Base-by-base conservation (phyloP, 179 eudicot species). In the Drosera spatulata region DNA sequence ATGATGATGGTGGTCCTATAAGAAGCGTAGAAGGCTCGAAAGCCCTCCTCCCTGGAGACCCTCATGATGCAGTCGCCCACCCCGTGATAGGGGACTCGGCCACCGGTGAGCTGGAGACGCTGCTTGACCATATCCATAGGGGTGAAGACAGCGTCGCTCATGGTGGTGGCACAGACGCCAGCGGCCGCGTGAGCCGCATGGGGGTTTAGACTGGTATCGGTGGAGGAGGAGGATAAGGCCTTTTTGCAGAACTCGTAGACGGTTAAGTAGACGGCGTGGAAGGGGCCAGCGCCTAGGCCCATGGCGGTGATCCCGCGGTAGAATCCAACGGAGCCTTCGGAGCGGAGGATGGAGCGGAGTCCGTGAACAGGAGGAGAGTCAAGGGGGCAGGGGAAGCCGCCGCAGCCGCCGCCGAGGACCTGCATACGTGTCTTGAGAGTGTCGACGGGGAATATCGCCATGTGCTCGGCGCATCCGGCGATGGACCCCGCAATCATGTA, bases 371-470 rank as follows among this genome's bases (percentile, higher is more conserved):
- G 33, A 22, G 33, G 33, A 22, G 33, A 22, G 33, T 22, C 33
- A 22, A 22, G 33, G 33, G 1, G 1, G 33, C 33, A 22, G 33
- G 33, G 33, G 33, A 1, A 22, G 33, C 33, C 33, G 33, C 33
- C 33, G 33, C n/a, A n/a, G n/a, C n/a, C n/a, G n/a, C 33, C 1
- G 6, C 15, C 22, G 3, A 33, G 56, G n/a, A 61, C 64, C 44
- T 75, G 79, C 73, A 75, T 71, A 6, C 73, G 67, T 57, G 79
- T 67, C 41, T 75, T 75, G 55, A 75, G 57, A 8, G 79, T 75
- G 55, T 75, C 96, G 4, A 88, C 81, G 2, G 95, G 96, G 70
- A 84, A 88, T 95, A 88, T 88, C 10, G 96, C 83, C 88, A 88
- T 79, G 80, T 88, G 96, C 59, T 88, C 96, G 9, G 79, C 83